phyloP scores from a whole-genome alignment of 2,329 filamentous ascomycete genomes.

The Orbilia brochopaga region DNA sequence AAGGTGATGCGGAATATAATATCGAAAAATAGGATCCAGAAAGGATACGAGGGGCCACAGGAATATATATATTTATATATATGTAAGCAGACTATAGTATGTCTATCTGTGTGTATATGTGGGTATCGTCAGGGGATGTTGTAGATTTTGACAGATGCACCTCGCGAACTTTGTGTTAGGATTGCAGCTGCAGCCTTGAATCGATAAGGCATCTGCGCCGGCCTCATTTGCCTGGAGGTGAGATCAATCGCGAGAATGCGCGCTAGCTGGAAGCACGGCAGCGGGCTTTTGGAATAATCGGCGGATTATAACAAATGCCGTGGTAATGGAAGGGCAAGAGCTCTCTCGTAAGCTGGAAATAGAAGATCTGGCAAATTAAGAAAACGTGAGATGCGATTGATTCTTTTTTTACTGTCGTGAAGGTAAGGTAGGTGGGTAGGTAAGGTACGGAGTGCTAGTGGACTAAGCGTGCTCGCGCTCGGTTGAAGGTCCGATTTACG shows the following conservation, averaged over 20 bases:
- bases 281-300: constrained; percentile 47
- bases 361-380: not conserved
- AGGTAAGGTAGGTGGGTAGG: no score
- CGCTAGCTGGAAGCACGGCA: constrained; percentile 3
- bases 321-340: constrained; percentile 23
- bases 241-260: no score
- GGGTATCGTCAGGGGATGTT: constrained; percentile 46
- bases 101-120: no score
- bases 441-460: no score
- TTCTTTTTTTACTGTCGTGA: constrained; percentile 24
- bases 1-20: no score
- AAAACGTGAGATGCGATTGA: constrained; percentile 13
- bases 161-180: constrained; percentile 27
- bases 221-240: constrained; percentile 44
- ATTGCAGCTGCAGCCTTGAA: constrained; percentile 48
- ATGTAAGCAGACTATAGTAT: no score
- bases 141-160: constrained; percentile 39
- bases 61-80: constrained; percentile 20
- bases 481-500: constrained; percentile 13
- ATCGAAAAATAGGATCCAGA: no score
- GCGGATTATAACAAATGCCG: constrained; percentile 26
- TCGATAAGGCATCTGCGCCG: constrained; percentile 51
- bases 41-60: constrained; percentile 30
- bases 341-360: constrained; percentile 15
- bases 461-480: not conserved